phyloP scores from a whole-genome alignment of 2,329 filamentous ascomycete genomes.

The Tolypocladium nubicola region DNA sequence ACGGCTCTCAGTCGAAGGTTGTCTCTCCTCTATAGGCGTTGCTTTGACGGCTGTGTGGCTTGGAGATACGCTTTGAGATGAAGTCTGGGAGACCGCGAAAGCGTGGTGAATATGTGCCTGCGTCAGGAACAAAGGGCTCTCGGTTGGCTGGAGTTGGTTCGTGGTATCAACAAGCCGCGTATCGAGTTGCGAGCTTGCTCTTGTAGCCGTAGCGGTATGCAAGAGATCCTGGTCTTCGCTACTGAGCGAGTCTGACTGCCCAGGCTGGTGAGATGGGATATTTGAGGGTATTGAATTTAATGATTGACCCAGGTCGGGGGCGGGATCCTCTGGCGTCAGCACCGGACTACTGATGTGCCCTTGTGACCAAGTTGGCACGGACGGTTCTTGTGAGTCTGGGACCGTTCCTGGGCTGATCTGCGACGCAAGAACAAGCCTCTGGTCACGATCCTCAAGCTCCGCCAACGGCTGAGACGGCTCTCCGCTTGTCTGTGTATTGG shows the following conservation, averaged over 20 bases:
- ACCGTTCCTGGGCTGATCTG: constrained; percentile 26
- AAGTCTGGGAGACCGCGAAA: constrained; percentile 4
- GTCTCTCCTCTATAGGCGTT: background rate
- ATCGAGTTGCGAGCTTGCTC: background rate
- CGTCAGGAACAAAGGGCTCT: constrained; percentile 7
- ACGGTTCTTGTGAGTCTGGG: constrained; percentile 32
- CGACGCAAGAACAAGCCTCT: constrained; percentile 17
- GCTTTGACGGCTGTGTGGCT: constrained; percentile 1
- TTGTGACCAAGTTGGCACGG: constrained; percentile 13
- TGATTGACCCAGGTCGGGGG: background rate
- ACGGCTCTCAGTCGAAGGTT: background rate
- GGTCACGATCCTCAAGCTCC: constrained; percentile 24
- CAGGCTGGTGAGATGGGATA: constrained; percentile 15
- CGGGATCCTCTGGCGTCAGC: background rate
- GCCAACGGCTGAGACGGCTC: constrained; percentile 20
- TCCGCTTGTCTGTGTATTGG: constrained; percentile 16
- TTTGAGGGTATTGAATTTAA: background rate
- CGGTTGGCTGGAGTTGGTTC: background rate
- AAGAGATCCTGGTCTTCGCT: background rate
- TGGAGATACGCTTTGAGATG: background rate
- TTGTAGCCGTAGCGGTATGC: background rate
- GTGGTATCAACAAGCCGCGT: background rate
- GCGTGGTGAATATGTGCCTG: constrained; percentile 2
- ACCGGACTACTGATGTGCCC: background rate
- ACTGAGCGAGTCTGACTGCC: constrained; percentile 1